Evolutionary conservation across 345 rosid species (phyloP), one percentile per base, ranked within the genome.

Genomic region (Geranium brycei): DNA sequence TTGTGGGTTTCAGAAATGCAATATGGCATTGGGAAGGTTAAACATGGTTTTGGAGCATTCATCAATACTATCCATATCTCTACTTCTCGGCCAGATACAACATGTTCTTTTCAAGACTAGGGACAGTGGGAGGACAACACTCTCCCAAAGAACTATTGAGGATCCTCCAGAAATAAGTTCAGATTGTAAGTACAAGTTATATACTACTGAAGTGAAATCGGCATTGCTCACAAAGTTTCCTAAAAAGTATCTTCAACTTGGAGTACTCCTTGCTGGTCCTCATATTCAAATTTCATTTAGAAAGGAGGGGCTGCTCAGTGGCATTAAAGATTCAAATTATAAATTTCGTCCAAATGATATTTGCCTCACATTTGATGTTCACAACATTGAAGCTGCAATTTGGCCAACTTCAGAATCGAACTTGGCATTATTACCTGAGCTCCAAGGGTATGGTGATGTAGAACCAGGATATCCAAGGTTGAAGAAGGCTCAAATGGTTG

Each of bases 181-280:
- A 77, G 66, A 60, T 56, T 66, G 67, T 31, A 76, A 72, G 68
- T 79, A 74, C 61, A 81, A 76, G 64, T 61, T 57, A 62, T 79
- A 35, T 76, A 69, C 71, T 17, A 58, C 71, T 66, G 78, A 62
- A 67, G 67, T 81, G 71, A 83, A 82, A 77, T 70, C 18, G 73
- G 64, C 59, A 51, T 70, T 89, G 60, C 74, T 78, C 62, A 78
- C 75, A 65, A 65, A 80, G 70, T 79, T 85, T 69, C 92, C 88
- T 11, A 87, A 81, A 82, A 85, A 83, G 76, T 76, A 69, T 67
- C 69, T 87, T 76, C 82, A 87, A 73, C 75, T 89, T 73, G 95
- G 83, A 68, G 77, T 78, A 62, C 76, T 85, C 66, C 75, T 87
- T 63, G 81, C 82, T 47, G 96, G 98, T 63, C 95, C 95, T 64